phyloP scores from a whole-genome alignment of 441 rosid genomes.

The Codiaeum variegatum region DNA sequence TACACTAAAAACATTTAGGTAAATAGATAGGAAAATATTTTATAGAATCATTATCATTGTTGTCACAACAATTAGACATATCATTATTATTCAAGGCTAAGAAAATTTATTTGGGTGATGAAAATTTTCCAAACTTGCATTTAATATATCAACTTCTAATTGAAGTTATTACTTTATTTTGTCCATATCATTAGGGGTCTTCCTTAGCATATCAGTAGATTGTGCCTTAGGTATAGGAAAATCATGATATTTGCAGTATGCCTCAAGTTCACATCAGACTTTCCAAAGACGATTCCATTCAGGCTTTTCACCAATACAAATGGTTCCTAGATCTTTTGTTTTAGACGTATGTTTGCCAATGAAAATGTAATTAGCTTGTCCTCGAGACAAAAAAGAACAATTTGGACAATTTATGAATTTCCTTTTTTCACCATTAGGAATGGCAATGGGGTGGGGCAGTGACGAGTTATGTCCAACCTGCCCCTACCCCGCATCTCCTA shows the following conservation, averaged over 20 bases:
- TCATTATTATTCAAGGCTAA: background rate
- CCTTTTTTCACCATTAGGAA: too few relatives aligned
- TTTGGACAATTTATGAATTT: background rate
- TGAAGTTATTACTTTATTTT: background rate
- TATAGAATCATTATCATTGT: background rate
- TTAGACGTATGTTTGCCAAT: background rate
- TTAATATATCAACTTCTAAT: background rate
- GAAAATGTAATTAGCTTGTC: background rate
- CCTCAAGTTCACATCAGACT: background rate
- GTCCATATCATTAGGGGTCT: background rate
- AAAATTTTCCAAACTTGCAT: background rate
- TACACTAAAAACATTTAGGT: background rate
- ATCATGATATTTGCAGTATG: background rate
- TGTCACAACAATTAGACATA: background rate
- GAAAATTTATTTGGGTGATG: background rate
- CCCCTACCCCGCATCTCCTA: too few relatives aligned
- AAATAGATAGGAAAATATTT: background rate
- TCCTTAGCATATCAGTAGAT: background rate
- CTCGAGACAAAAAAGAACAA: background rate
- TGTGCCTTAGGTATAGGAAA: background rate
- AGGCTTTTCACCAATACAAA: background rate
- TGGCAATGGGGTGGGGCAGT: too few relatives aligned
- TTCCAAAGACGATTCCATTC: background rate
- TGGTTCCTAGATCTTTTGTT: background rate
- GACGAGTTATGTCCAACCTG: too few relatives aligned